Evolutionary conservation across 257 asterid species (phyloP).

Genomic region (Solanum lycopersicoides): DNA sequence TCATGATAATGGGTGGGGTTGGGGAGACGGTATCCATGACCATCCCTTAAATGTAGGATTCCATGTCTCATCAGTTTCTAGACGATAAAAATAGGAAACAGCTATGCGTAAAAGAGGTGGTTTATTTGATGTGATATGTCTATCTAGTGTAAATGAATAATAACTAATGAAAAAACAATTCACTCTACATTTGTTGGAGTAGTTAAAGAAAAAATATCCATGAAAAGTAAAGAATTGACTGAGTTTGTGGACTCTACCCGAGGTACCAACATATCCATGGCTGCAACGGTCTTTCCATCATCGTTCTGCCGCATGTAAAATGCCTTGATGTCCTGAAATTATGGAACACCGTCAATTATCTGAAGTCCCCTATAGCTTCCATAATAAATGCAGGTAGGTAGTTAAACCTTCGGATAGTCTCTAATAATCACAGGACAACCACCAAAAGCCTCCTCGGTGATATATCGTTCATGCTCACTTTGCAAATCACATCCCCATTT

Average conservation of each 20-base stretch:
- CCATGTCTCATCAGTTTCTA: not conserved
- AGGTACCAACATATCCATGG: slow-evolving; percentile 99
- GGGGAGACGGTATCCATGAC: not conserved
- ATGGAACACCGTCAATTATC: slow-evolving; percentile 6
- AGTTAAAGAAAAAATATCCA: not conserved
- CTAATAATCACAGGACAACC: slow-evolving; percentile 93
- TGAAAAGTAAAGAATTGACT: not conserved
- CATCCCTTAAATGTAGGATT: not conserved
- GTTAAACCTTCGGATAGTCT: slow-evolving; percentile 89
- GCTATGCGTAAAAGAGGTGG: not conserved
- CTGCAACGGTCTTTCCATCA: slow-evolving; percentile 97
- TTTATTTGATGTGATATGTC: not conserved
- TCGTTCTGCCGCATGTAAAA: slow-evolving; percentile 96
- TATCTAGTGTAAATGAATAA: not conserved
- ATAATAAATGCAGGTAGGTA: not conserved
- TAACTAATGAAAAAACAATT: not conserved
- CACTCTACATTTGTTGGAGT: not conserved
- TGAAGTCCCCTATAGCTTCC: not conserved
- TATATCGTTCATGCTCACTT: slow-evolving; percentile 95
- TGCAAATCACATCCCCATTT: slow-evolving; percentile 99
- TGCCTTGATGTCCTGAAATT: slow-evolving; percentile 80
- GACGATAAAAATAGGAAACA: not conserved
- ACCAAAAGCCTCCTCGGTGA: slow-evolving; percentile 81
- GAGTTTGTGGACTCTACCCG: slow-evolving; percentile 41
- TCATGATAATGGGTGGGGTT: not conserved